Evolutionary conservation across 306 rosid genomes (phyloP).

Genomic region (Prunus davidiana): DNA sequence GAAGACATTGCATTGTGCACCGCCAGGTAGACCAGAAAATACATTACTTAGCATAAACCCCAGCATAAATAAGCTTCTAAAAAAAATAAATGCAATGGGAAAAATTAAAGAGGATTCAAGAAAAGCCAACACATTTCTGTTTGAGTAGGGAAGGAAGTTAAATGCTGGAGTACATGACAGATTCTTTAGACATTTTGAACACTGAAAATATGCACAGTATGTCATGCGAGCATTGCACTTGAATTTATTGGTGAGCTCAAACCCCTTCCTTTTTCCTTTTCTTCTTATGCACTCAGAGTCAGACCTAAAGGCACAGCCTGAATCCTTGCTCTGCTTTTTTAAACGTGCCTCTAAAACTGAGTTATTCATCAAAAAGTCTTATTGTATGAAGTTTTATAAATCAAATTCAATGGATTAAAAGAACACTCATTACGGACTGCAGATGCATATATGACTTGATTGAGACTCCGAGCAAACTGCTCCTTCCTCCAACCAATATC

Average conservation of each 20-base stretch:
- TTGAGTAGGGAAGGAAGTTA: no score
- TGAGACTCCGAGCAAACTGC: background rate
- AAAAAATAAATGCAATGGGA: no score
- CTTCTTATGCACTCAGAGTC: no score
- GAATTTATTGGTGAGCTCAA: background rate
- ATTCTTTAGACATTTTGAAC: background rate
- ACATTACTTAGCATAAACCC: background rate
- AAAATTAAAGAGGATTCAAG: background rate
- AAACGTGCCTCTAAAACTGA: background rate
- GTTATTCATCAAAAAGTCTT: background rate
- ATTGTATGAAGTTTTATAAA: background rate
- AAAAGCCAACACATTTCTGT: no score
- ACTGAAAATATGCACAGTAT: background rate
- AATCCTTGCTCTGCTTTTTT: background rate
- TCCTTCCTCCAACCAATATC: background rate
- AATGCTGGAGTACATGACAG: no score
- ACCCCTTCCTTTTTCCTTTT: no score
- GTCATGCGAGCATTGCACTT: background rate
- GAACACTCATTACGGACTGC: constrained; percentile 3
- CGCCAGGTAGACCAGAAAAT: background rate
- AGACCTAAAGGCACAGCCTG: background rate
- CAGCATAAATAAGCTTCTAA: background rate
- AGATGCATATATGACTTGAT: constrained; percentile 10
- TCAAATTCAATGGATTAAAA: background rate
- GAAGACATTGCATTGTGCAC: no score